These are phyloP conservation scores for Elasticomyces elasticus DNA, from an alignment of 495 filamentous ascomycete genomes.

Conservation along the genomic window DNA sequence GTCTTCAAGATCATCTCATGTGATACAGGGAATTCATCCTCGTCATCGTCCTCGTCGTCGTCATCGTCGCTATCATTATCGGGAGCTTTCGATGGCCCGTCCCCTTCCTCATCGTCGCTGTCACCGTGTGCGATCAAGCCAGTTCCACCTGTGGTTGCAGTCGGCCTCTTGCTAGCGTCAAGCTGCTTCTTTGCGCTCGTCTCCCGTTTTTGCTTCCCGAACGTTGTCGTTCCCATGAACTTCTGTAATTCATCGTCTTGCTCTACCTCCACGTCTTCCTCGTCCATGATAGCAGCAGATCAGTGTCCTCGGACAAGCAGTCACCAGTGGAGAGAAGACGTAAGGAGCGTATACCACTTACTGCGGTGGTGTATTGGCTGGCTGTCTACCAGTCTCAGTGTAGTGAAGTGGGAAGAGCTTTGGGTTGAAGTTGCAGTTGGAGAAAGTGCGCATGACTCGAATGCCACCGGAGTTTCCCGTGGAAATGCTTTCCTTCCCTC, in stretches of 20 bases:
- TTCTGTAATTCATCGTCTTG: slow-evolving; percentile 68
- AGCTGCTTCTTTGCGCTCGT: slow-evolving; percentile 71
- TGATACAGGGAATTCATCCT: slow-evolving; percentile 85
- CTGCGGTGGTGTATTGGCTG: neutral
- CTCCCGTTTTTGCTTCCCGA: slow-evolving; percentile 70
- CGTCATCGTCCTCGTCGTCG: slow-evolving; percentile 56
- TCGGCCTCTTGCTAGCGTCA: slow-evolving; percentile 56
- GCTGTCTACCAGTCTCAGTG: neutral
- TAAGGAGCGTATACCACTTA: slow-evolving; percentile 4
- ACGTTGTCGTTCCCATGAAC: slow-evolving; percentile 65
- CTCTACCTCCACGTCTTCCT: slow-evolving; percentile 20
- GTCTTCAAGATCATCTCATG: slow-evolving; percentile 88
- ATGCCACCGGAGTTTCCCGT: too few species aligned
- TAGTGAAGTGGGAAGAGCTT: too few species aligned
- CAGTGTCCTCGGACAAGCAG: neutral
- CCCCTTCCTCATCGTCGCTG: slow-evolving; percentile 28
- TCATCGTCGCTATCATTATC: slow-evolving; percentile 44
- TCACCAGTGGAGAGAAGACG: neutral
- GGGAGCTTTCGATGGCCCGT: slow-evolving; percentile 24
- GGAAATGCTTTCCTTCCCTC: too few species aligned
- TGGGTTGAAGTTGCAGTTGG: neutral
- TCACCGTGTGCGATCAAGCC: slow-evolving; percentile 20
- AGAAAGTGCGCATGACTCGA: too few species aligned
- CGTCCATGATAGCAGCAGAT: slow-evolving; percentile 11
- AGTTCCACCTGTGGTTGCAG: neutral